phyloP scores from a whole-genome alignment of 2,329 filamentous ascomycete species.

The Cladosporium sp. region DNA sequence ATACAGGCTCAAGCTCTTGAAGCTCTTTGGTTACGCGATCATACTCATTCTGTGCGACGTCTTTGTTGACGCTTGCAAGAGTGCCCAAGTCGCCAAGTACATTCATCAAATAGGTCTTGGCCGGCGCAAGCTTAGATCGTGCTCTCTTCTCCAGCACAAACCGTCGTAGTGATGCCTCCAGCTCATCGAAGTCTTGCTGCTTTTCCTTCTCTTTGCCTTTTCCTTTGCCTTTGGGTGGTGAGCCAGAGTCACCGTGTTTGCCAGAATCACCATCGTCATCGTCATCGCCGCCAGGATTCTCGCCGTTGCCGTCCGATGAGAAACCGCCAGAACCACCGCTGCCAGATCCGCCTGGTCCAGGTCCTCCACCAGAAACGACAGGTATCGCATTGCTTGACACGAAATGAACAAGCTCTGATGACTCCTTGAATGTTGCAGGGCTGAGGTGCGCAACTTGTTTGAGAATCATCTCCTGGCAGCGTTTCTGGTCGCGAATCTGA shows the following conservation, averaged over 20 bases:
- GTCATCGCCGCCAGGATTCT: constrained; percentile 30
- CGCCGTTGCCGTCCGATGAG: constrained; percentile 35
- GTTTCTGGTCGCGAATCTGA: constrained; percentile 82
- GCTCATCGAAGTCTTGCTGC: constrained; percentile 78
- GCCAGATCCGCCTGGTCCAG: constrained; percentile 46
- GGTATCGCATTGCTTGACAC: constrained; percentile 96
- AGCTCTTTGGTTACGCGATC: constrained; percentile 78
- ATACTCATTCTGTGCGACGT: constrained; percentile 80
- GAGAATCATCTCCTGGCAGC: constrained; percentile 88
- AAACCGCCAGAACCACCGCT: constrained; percentile 31
- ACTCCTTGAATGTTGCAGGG: constrained; percentile 87
- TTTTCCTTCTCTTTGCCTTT: constrained; percentile 77
- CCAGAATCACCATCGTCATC: constrained; percentile 52
- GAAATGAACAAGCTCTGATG: constrained; percentile 89
- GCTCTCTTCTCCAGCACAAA: constrained; percentile 96
- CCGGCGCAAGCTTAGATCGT: constrained; percentile 89
- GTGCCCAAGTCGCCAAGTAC: constrained; percentile 81
- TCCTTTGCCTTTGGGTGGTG: constrained; percentile 58
- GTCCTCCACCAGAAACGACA: constrained; percentile 56
- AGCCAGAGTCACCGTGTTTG: constrained; percentile 46
- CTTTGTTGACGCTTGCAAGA: constrained; percentile 79
- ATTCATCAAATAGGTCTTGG: constrained; percentile 92
- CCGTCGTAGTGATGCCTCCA: constrained; percentile 82
- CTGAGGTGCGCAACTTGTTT: constrained; percentile 87
- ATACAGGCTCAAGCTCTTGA: constrained; percentile 74